Base-by-base conservation (phyloP, 345 rosid species). In the Psidium friedrichsthalianum region DNA sequence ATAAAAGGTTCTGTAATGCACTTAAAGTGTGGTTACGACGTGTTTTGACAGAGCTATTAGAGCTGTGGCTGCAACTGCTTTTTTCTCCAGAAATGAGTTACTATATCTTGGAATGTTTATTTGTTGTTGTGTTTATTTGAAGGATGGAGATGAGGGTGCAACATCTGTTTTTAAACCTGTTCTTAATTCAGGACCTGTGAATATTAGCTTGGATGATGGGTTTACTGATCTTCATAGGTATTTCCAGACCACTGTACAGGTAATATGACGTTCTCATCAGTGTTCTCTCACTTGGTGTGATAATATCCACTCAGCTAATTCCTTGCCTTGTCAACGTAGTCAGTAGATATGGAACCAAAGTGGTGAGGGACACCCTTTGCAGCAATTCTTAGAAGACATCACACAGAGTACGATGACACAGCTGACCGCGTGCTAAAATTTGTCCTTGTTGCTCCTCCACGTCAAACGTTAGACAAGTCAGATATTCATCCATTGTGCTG, bases 281-380 rank as follows among this genome's bases (percentile, higher is more conserved):
- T 69, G 80, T 69, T 36, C 18, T 69, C 13, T 69, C 47, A 44
- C 47, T 8, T 5, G 7, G 25, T 36, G 20, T 18, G 80, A 69
- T 32, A 69, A 69, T 69, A 69, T 69, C 47, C 80, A 36, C 47
- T 69, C 47, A 69, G 13, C 83, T 2, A 82, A 42, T 83, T 58
- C 58, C 42, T 78, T 83, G 24, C 84, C 84, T 82, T 83, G 84
- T 89, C 56, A 74, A 85, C 89, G 90, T 90, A 97, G 98, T 93
- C 97, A 82, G 57, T 94, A 82, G 90, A 89, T 88, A 91, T 97
- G 51, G 98, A 94, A 84, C 88, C 91, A 83, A 95, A 95, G 93
- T 93, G 98, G 98, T 59, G 18, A 22, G 98, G 95, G 85, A 94
- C 98, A 88, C 99, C 98, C 87, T 94, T 92, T 92, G 94, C 95